phyloP scores from a whole-genome alignment of 352 stramenopile species.

The Phytophthora multivora region DNA sequence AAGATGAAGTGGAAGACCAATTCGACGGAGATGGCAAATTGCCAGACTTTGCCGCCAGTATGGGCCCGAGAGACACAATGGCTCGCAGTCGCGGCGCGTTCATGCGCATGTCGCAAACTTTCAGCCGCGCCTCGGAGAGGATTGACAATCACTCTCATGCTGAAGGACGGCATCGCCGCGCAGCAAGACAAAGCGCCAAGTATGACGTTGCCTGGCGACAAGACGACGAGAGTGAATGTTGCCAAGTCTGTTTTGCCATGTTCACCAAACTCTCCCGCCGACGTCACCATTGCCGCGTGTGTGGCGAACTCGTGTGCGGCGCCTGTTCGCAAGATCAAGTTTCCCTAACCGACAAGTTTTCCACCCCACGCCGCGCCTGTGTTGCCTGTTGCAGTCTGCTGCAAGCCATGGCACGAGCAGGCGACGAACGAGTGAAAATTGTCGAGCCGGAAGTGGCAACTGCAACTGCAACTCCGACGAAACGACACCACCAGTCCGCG shows the following conservation, averaged over 20 bases:
- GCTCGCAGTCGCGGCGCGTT: conserved; percentile 18
- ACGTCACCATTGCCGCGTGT: conserved; percentile 82
- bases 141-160: conserved; percentile 15
- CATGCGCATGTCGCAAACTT: conserved; percentile 33
- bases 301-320: conserved; percentile 77
- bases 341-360: conserved; percentile 54
- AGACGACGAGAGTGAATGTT: conserved; percentile 63
- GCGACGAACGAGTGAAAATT: conserved; percentile 51
- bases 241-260: conserved; percentile 70
- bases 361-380: conserved; percentile 58
- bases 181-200: conserved; percentile 49
- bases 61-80: conserved; percentile 19
- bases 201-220: conserved; percentile 76
- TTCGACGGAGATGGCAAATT: conserved; percentile 23
- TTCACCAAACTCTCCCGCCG: conserved; percentile 78
- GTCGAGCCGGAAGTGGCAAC: conserved; percentile 32
- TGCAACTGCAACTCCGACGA: conserved; percentile 11
- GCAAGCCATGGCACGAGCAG: conserved; percentile 53
- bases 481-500: conserved; percentile 21
- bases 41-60: conserved; percentile 37
- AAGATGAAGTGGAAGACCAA: conserved; percentile 34
- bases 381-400: conserved; percentile 66
- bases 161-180: conserved; percentile 11
- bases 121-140: conserved; percentile 36
- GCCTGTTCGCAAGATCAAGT: conserved; percentile 73